These are phyloP conservation scores for Pharnaceum exiguum DNA, from an alignment of 148 eudicot genomes.

Conservation along the genomic window DNA sequence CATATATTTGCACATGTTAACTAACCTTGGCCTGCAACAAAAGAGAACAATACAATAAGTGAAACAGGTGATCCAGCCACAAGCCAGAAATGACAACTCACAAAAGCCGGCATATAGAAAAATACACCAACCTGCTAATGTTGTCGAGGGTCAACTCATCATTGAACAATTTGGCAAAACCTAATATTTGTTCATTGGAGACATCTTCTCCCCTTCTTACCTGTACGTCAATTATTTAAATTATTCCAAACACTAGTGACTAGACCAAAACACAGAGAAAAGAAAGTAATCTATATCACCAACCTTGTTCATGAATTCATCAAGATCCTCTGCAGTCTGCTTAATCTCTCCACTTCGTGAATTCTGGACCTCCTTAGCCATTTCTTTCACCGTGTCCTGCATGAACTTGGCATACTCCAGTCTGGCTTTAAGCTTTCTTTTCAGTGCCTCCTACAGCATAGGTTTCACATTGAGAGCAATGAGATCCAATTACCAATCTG, in stretches of 20 bases:
- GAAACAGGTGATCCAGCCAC: neutral
- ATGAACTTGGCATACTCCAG: slow-evolving; percentile 90
- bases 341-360: slow-evolving; percentile 73
- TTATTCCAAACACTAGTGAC: neutral
- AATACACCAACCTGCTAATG: slow-evolving; percentile 64
- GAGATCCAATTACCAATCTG: neutral
- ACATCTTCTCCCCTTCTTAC: slow-evolving; percentile 75
- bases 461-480: slow-evolving; percentile 4
- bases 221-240: slow-evolving; percentile 29
- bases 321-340: slow-evolving; percentile 82
- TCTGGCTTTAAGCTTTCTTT: slow-evolving; percentile 65
- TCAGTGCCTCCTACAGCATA: slow-evolving; percentile 57
- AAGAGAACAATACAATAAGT: neutral
- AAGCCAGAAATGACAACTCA: neutral
- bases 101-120: neutral
- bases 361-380: slow-evolving; percentile 86
- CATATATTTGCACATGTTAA: slow-evolving; percentile 94
- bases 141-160: slow-evolving; percentile 85
- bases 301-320: slow-evolving; percentile 72
- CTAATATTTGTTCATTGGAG: slow-evolving; percentile 71
- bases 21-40: slow-evolving; percentile 62
- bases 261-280: neutral
- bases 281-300: neutral
- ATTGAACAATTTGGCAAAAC: slow-evolving; percentile 80
- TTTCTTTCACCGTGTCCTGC: slow-evolving; percentile 82